A percentile compares a stretch with the other conserved stretches of the same genome.
Evolutionary conservation across 2,329 filamentous ascomycete species (phyloP).

Genomic region (Penicillium brevicompactum): DNA sequence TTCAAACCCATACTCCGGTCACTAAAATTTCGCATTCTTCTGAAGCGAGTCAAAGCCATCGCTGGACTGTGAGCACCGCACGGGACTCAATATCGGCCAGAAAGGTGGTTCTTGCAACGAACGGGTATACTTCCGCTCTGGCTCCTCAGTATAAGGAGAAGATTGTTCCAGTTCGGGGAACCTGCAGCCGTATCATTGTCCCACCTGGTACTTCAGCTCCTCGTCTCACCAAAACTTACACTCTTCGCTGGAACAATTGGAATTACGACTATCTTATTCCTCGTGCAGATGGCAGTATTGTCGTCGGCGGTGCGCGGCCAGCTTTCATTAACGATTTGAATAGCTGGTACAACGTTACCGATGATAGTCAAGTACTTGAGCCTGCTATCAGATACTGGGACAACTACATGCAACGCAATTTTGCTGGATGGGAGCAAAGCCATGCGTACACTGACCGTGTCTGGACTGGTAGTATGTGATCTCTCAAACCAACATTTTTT

Average conservation of each 20-base stretch:
- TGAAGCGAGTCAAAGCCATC: conserved; percentile 18
- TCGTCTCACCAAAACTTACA: conserved; percentile 55
- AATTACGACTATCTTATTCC: conserved; percentile 71
- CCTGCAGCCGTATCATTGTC: conserved; percentile 37
- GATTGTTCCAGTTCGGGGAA: conserved; percentile 74
- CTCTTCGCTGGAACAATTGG: conserved; percentile 58
- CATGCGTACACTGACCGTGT: conserved; percentile 33
- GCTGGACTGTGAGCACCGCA: conserved; percentile 66
- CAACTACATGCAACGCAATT: conserved; percentile 41
- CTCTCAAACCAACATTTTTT: neutral
- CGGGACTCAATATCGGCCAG: conserved; percentile 67
- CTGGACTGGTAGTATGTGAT: conserved; percentile 39
- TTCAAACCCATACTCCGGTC: conserved; percentile 58
- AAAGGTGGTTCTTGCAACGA: conserved; percentile 75
- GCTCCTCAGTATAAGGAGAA: conserved; percentile 69
- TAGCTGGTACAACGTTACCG: conserved; percentile 50
- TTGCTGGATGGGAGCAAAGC: conserved; percentile 40
- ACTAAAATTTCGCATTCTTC: conserved; percentile 27
- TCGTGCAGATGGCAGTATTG: conserved; percentile 54
- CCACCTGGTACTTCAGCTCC: conserved; percentile 26
- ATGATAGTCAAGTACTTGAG: conserved; percentile 54
- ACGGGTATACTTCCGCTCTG: conserved; percentile 79
- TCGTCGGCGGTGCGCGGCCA: conserved; percentile 66
- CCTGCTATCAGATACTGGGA: conserved; percentile 45
- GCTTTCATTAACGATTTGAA: conserved; percentile 29